phyloP scores from a whole-genome alignment of 495 filamentous ascomycete genomes.

The Xylaria flabelliformis region DNA sequence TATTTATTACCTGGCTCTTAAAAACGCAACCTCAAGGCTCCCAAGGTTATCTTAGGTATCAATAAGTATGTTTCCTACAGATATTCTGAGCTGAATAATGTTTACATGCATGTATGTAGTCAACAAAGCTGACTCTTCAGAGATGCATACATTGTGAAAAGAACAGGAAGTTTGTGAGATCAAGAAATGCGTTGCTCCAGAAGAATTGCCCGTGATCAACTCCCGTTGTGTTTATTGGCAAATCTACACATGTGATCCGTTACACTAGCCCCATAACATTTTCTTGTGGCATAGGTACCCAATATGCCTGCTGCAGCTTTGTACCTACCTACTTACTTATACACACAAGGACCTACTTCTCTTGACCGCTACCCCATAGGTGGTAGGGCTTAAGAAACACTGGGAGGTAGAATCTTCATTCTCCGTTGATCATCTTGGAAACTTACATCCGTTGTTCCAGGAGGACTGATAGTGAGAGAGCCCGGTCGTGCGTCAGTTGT shows the following conservation, averaged over 20 bases:
- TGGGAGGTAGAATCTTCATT: background rate
- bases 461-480: background rate
- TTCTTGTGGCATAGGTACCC: background rate
- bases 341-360: background rate
- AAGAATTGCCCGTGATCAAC: background rate
- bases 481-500: no score
- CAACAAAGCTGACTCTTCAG: background rate
- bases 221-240: background rate
- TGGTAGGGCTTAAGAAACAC: background rate
- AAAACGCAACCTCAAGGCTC: background rate
- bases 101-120: background rate
- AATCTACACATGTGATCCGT: conserved; percentile 4
- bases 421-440: background rate
- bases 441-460: background rate
- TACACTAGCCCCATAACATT: conserved; percentile 2
- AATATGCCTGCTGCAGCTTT: background rate
- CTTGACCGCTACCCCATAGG: background rate
- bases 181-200: background rate
- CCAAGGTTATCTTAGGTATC: background rate
- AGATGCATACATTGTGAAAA: background rate
- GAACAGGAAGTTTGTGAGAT: background rate
- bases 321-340: background rate
- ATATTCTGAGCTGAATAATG: background rate
- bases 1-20: background rate
- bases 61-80: background rate